phyloP scores from a whole-genome alignment of 306 rosid genomes.

The Inga laurina region DNA sequence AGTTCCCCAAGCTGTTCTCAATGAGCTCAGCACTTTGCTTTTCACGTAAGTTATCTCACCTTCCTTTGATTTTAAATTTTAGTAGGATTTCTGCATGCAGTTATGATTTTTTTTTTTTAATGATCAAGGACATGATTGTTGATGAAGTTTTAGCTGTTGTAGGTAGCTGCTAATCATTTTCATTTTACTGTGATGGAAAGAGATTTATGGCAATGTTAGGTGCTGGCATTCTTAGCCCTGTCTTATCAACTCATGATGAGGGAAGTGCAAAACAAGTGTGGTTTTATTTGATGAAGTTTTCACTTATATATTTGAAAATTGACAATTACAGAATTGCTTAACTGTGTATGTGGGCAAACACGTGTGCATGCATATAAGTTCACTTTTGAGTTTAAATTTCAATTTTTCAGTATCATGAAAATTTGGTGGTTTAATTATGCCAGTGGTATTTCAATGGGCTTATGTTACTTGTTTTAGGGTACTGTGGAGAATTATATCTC shows the following conservation, averaged over 20 bases:
- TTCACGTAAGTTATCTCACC: constrained; percentile 47
- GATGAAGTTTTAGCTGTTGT: not conserved
- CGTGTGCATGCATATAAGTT: not conserved
- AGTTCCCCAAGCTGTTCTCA: constrained; percentile 59
- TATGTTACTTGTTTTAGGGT: constrained; percentile 2
- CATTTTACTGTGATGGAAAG: not conserved
- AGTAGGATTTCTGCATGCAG: not conserved
- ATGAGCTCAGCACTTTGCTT: constrained; percentile 71
- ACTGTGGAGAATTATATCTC: not conserved
- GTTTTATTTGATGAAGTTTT: not conserved
- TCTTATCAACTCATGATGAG: not conserved
- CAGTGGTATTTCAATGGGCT: not conserved
- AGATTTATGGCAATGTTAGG: not conserved
- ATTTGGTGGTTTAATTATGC: not conserved
- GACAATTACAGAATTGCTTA: not conserved
- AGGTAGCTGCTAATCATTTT: not conserved
- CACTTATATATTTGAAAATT: not conserved
- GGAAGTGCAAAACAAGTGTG: not conserved
- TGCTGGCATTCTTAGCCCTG: not conserved
- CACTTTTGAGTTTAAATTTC: not conserved
- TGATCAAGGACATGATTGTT: not conserved
- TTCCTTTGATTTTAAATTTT: not conserved
- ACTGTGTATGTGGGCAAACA: not conserved
- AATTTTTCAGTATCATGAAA: not conserved
- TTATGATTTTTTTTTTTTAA: not conserved